Conservation (phyloP, 1,284 basidiomycete species). For the Microbotryum scabiosae region DNA sequence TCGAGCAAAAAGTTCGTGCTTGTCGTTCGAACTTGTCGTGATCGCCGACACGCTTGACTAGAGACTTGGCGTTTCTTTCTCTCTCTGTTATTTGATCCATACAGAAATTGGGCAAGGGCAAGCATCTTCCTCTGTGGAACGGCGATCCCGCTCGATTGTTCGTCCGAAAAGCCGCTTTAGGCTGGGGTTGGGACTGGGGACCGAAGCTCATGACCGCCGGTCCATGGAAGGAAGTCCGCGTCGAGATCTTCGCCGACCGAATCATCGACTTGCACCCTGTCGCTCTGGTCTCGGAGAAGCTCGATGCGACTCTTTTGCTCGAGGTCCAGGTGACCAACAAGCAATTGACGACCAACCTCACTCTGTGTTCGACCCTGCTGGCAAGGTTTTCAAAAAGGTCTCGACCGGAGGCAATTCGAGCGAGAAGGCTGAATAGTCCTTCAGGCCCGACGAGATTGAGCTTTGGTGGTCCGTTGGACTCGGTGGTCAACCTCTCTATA, state of each 20-base stretch:
- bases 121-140: constrained; percentile 62
- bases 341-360: constrained; percentile 40
- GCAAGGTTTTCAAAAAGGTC: constrained; percentile 36
- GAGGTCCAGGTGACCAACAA: not conserved
- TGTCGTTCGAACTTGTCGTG: constrained; percentile 23
- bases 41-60: constrained; percentile 41
- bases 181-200: constrained; percentile 75
- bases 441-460: constrained; percentile 51
- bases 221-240: constrained; percentile 64
- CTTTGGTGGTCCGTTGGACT: constrained; percentile 80
- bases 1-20: constrained; percentile 21
- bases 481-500: constrained; percentile 68
- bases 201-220: constrained; percentile 49
- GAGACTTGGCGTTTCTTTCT: not conserved
- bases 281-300: constrained; percentile 1
- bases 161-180: constrained; percentile 81
- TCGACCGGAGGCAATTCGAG: constrained; percentile 4
- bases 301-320: constrained; percentile 12
- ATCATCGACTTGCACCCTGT: constrained; percentile 47
- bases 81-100: too few relatives aligned
- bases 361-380: constrained; percentile 48
- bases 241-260: constrained; percentile 58
- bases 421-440: constrained; percentile 47
- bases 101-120: constrained; percentile 35
- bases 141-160: constrained; percentile 77